Conservation (phyloP, 441 rosid species). For the Pelargonium cotyledonis region DNA sequence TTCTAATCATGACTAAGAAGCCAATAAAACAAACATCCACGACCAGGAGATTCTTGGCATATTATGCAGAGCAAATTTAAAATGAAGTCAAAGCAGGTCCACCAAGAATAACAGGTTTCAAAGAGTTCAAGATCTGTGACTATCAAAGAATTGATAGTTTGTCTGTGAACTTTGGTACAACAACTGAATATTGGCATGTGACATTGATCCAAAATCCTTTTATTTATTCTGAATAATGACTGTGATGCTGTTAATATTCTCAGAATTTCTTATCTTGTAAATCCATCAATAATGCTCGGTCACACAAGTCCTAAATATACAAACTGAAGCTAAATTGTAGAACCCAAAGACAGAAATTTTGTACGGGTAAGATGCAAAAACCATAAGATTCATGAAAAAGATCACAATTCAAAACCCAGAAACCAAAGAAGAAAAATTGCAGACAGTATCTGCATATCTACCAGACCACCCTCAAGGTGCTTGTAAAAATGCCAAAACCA, state of each 20-base stretch:
- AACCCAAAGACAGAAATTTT: neutral
- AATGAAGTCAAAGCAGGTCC: neutral
- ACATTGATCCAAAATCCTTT: conserved; percentile 6
- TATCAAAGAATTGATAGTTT: conserved; percentile 7
- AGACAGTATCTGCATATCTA: no score
- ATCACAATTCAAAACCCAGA: neutral
- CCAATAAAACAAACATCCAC: neutral
- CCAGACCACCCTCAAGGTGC: no score
- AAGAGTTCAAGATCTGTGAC: conserved; percentile 15
- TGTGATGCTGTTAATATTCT: neutral
- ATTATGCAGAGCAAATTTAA: neutral
- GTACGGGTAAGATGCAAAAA: neutral
- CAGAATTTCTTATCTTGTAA: neutral
- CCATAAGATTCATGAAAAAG: neutral
- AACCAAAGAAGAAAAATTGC: no score
- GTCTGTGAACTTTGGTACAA: conserved; percentile 6
- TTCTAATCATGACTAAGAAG: conserved; percentile 8
- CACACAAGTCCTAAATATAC: neutral
- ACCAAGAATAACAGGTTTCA: conserved; percentile 15
- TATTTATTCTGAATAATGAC: conserved; percentile 8
- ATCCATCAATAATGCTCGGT: neutral
- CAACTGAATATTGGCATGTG: conserved; percentile 5
- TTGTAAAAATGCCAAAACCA: no score
- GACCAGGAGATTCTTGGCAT: conserved; percentile 6
- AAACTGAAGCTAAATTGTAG: neutral